Evolutionary conservation across 345 rosid species (phyloP).

Genomic region (Erysimum cheiranthoides): DNA sequence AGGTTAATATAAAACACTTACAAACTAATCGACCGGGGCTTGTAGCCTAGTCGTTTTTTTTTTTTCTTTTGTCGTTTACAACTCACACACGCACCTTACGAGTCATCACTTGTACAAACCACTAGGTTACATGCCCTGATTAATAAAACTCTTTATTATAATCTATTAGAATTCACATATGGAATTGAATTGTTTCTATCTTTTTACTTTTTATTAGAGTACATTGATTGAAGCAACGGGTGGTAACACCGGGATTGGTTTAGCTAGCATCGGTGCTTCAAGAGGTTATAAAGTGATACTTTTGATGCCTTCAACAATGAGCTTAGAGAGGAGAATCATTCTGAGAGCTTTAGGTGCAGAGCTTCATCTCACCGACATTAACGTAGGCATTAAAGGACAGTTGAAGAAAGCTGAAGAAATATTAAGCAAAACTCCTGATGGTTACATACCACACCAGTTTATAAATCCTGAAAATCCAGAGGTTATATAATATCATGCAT

Average conservation of each 20-base stretch:
- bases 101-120: background rate
- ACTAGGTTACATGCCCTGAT: background rate
- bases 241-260: constrained; percentile 81
- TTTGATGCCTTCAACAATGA: constrained; percentile 63
- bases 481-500: constrained; percentile 43
- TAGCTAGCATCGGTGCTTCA: constrained; percentile 72
- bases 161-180: background rate
- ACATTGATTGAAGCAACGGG: constrained; percentile 63
- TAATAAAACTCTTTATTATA: background rate
- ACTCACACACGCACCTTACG: background rate
- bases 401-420: constrained; percentile 63
- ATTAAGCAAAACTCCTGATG: constrained; percentile 59
- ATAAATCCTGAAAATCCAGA: constrained; percentile 60
- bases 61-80: background rate
- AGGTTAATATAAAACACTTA: constrained; percentile 46
- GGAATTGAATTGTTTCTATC: background rate
- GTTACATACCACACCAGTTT: constrained; percentile 51
- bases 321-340: constrained; percentile 71
- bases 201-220: constrained; percentile 43
- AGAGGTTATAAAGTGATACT: constrained; percentile 68
- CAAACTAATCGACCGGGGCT: background rate
- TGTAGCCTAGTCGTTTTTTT: background rate
- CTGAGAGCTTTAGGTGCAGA: constrained; percentile 81
- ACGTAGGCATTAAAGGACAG: constrained; percentile 50
- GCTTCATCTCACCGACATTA: constrained; percentile 52